Percentiles rank a stretch among this genome's conserved stretches.
phyloP scores from a whole-genome alignment of 148 eudicot species.

The Rhododendron griersonianum region DNA sequence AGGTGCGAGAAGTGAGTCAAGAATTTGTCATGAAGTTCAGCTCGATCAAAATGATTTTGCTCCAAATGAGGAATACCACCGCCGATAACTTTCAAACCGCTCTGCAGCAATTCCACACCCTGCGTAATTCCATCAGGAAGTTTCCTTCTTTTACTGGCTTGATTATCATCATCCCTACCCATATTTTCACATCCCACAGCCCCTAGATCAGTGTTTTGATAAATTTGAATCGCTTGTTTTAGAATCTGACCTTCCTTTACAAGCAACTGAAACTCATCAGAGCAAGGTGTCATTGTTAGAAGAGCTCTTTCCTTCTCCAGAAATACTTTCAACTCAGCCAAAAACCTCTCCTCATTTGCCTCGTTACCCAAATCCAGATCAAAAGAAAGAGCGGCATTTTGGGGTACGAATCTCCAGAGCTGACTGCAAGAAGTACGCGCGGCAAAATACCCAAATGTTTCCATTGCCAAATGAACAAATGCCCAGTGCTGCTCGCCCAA shows the following conservation, averaged over 20 bases:
- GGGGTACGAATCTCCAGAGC: constrained; percentile 88
- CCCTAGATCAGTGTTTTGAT: constrained; percentile 7
- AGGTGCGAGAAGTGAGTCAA: constrained; percentile 54
- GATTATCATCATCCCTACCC: constrained; percentile 37
- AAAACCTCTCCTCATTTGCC: constrained; percentile 60
- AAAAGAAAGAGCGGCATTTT: constrained; percentile 84
- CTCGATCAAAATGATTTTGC: constrained; percentile 32
- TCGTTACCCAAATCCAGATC: constrained; percentile 54
- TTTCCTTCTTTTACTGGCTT: constrained; percentile 49
- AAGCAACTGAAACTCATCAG: constrained; percentile 48
- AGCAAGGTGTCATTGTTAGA: constrained; percentile 25
- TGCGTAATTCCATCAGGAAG: constrained; percentile 55
- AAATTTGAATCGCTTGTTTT: constrained; percentile 34
- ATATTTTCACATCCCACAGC: constrained; percentile 25
- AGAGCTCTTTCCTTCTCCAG: constrained; percentile 72
- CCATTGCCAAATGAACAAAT: constrained; percentile 57
- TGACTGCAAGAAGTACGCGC: constrained; percentile 73
- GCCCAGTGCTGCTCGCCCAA: constrained; percentile 90
- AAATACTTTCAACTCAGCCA: constrained; percentile 73
- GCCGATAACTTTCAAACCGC: constrained; percentile 65
- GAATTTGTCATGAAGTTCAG: constrained; percentile 47
- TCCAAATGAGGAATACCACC: constrained; percentile 62
- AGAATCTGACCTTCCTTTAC: constrained; percentile 51
- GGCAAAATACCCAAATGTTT: constrained; percentile 87
- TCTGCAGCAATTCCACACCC: constrained; percentile 74